Evolutionary conservation across 352 stramenopile genomes (phyloP).

Genomic region (Phytophthora pinifolia): DNA sequence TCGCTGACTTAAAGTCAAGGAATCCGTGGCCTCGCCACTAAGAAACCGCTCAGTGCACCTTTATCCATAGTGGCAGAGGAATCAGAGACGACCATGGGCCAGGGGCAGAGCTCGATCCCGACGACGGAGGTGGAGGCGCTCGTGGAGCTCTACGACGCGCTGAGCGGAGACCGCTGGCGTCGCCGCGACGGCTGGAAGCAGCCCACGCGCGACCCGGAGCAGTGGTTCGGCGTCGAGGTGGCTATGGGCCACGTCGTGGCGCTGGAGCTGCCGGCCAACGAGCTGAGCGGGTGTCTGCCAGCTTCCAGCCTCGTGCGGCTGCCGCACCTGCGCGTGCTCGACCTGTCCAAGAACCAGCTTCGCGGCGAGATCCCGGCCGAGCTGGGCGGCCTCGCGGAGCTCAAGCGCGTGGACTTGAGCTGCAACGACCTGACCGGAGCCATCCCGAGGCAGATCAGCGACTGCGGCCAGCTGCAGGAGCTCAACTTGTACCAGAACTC

Average conservation of each 20-base stretch:
- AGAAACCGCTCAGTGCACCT: constrained; percentile 18
- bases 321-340: constrained; percentile 66
- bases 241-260: constrained; percentile 68
- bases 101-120: constrained; percentile 81
- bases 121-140: constrained; percentile 63
- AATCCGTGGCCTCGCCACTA: no score
- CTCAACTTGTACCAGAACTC: constrained; percentile 83
- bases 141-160: constrained; percentile 70
- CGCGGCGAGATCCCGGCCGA: constrained; percentile 59
- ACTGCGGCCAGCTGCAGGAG: constrained; percentile 68
- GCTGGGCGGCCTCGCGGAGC: constrained; percentile 49
- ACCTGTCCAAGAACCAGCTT: constrained; percentile 84
- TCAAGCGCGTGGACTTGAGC: constrained; percentile 74
- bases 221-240: constrained; percentile 81
- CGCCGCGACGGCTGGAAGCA: constrained; percentile 78
- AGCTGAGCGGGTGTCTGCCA: constrained; percentile 41
- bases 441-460: constrained; percentile 46
- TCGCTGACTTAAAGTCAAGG: no score
- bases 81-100: constrained; percentile 46
- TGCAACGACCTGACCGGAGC: constrained; percentile 72
- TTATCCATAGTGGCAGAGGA: constrained; percentile 13
- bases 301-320: constrained; percentile 49
- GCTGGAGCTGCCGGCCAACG: constrained; percentile 73
- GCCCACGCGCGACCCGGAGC: constrained; percentile 68
- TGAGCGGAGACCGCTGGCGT: constrained; percentile 69